Evolutionary conservation across 2,329 filamentous ascomycete species (phyloP).

Genomic region (Chrysoporthe puriensis): DNA sequence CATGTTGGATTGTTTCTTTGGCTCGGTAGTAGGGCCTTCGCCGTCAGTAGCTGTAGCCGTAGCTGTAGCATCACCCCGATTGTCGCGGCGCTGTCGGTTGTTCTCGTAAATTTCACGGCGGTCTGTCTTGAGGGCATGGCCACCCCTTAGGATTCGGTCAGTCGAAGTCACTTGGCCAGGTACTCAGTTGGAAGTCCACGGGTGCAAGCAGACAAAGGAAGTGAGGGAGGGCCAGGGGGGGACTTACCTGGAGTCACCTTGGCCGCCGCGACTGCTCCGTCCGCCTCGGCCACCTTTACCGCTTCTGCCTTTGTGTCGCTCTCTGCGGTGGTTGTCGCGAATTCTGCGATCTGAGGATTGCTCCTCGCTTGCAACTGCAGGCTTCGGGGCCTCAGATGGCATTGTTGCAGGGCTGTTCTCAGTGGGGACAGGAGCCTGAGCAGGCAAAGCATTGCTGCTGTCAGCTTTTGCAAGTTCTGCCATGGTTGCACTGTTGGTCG

Average conservation of each 20-base stretch:
- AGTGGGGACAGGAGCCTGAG: conserved; percentile 1
- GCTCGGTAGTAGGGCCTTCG: conserved; percentile 12
- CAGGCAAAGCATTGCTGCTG: conserved; percentile 3
- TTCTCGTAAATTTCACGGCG: conserved; percentile 13
- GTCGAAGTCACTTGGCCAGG: conserved; percentile 2
- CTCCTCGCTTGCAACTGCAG: conserved; percentile 7
- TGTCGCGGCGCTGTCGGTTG: conserved; percentile 20
- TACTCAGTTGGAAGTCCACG: conserved; percentile 1
- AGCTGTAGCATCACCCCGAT: conserved; percentile 2
- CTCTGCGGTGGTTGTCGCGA: conserved; percentile 19
- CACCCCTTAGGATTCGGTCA: conserved; percentile 15
- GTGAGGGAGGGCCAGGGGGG: not conserved
- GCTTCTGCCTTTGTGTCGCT: conserved; percentile 9
- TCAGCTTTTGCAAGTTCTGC: conserved; percentile 23
- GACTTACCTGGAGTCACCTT: conserved; percentile 22
- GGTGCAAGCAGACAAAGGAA: not conserved
- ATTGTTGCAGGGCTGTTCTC: not conserved
- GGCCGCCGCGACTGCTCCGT: conserved; percentile 16
- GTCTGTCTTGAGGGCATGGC: conserved; percentile 16
- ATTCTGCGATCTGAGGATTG: conserved; percentile 14
- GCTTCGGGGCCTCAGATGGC: not conserved
- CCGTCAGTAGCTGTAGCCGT: conserved; percentile 29
- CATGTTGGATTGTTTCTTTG: conserved; percentile 55
- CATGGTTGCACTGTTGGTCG: conserved; percentile 21
- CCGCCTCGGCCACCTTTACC: conserved; percentile 17